phyloP scores from a whole-genome alignment of 2,329 filamentous ascomycete species.

The Dothidotthia symphoricarpi region DNA sequence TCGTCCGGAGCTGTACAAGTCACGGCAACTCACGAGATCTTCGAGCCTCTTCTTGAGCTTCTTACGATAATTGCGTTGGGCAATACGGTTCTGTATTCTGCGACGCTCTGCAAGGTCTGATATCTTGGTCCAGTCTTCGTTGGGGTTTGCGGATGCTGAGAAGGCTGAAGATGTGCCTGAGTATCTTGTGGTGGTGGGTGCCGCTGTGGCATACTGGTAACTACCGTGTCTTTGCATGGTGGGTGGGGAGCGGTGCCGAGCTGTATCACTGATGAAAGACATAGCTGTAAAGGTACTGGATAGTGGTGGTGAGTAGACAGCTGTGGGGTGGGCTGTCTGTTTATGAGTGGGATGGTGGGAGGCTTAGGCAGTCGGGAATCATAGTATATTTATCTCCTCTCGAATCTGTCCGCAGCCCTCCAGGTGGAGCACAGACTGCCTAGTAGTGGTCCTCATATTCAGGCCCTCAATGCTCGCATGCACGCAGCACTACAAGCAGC shows the following conservation, averaged over 20 bases:
- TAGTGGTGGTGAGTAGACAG: slow-evolving; percentile 8
- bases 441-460: slow-evolving; percentile 32
- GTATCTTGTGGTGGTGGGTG: slow-evolving; percentile 56
- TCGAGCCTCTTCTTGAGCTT: slow-evolving; percentile 88
- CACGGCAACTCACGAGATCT: slow-evolving; percentile 55
- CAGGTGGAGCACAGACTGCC: slow-evolving; percentile 29
- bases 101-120: slow-evolving; percentile 92
- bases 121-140: slow-evolving; percentile 99
- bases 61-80: slow-evolving; percentile 96
- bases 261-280: slow-evolving; percentile 12
- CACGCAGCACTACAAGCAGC: slow-evolving; percentile 24
- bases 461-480: slow-evolving; percentile 23
- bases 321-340: slow-evolving; percentile 18
- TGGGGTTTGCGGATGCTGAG: slow-evolving; percentile 88
- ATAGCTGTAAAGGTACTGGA: slow-evolving; percentile 26
- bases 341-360: slow-evolving; percentile 20
- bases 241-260: slow-evolving; percentile 12
- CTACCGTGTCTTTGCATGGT: slow-evolving; percentile 48
- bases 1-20: slow-evolving; percentile 11
- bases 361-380: slow-evolving; percentile 25
- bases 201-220: slow-evolving; percentile 45
- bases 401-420: slow-evolving; percentile 26
- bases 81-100: slow-evolving; percentile 95
- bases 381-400: slow-evolving; percentile 34
- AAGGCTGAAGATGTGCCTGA: slow-evolving; percentile 90